A percentile compares a stretch with the other conserved stretches of the same genome.
Evolutionary conservation across 1,284 basidiomycete species (phyloP).

Genomic region (Trichosporon sp.): DNA sequence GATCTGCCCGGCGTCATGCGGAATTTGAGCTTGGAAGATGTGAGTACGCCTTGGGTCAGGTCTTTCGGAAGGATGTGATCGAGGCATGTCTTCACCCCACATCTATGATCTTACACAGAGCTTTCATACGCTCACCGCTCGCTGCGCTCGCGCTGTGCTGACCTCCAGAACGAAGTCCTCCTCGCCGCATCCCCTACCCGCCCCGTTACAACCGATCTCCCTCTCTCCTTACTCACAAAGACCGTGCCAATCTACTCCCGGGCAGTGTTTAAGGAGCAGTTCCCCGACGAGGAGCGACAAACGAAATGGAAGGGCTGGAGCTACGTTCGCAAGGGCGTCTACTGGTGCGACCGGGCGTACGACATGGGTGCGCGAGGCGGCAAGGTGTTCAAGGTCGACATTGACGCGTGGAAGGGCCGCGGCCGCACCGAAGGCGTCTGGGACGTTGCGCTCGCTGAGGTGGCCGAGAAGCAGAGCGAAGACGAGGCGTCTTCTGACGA

Average conservation of each 20-base stretch:
- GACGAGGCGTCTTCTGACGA: slow-evolving; percentile 17
- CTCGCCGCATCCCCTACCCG: slow-evolving; percentile 35
- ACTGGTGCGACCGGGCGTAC: slow-evolving; percentile 44
- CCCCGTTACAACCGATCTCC: slow-evolving; percentile 32
- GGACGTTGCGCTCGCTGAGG: slow-evolving; percentile 21
- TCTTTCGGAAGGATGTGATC: too few species aligned
- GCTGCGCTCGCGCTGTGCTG: background rate
- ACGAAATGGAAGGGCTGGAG: slow-evolving; percentile 37
- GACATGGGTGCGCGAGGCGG: slow-evolving; percentile 45
- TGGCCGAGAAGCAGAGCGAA: slow-evolving; percentile 15
- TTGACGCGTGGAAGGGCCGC: slow-evolving; percentile 38
- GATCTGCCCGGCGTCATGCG: slow-evolving; percentile 47
- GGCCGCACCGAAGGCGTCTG: slow-evolving; percentile 32
- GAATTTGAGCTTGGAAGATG: slow-evolving; percentile 40
- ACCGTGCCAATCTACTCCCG: slow-evolving; percentile 41
- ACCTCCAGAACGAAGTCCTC: slow-evolving; percentile 41
- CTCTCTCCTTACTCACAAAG: slow-evolving; percentile 26
- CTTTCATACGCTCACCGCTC: background rate
- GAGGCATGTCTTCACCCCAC: too few species aligned
- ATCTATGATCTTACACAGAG: background rate
- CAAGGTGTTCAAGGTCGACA: slow-evolving; percentile 38
- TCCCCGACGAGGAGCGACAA: slow-evolving; percentile 23
- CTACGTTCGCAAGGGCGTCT: slow-evolving; percentile 34
- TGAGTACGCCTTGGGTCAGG: slow-evolving; percentile 26
- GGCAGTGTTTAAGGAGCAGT: slow-evolving; percentile 32